These are phyloP conservation scores for Kazachstania bromeliacearum DNA, from an alignment of 805 yeast species.

Conservation along the genomic window DNA sequence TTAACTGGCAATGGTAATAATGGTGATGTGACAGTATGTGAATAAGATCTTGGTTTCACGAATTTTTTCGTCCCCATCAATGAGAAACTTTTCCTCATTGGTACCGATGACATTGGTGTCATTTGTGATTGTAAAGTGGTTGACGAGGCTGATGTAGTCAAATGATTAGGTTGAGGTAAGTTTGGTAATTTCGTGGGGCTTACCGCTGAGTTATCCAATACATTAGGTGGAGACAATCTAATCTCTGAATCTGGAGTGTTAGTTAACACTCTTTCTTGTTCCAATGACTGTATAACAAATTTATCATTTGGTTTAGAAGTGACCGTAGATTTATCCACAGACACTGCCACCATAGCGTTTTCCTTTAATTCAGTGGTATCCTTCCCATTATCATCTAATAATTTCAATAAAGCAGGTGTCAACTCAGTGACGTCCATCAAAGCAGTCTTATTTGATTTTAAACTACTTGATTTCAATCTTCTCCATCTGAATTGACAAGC, in stretches of 20 bases:
- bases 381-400: no score
- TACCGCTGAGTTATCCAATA: conserved; percentile 1
- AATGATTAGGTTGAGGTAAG: background rate
- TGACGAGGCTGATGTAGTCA: background rate
- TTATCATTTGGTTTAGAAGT: background rate
- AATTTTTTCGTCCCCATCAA: conserved; percentile 4
- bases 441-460: conserved; percentile 30
- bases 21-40: conserved; percentile 21
- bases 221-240: background rate
- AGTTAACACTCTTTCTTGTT: no score
- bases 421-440: conserved; percentile 7
- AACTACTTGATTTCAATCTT: conserved; percentile 42
- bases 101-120: background rate
- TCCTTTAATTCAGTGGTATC: no score
- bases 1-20: background rate
- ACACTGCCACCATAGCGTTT: no score
- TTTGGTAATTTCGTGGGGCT: no score
- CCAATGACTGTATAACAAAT: background rate
- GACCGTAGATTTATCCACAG: no score
- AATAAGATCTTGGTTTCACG: conserved; percentile 26
- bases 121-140: background rate
- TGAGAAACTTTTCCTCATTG: conserved; percentile 2
- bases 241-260: background rate
- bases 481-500: conserved; percentile 91
- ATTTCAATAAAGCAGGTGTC: background rate